Conservation (phyloP, 176 grass and related monocot genomes). For the Aegilops sharonensis region DNA sequence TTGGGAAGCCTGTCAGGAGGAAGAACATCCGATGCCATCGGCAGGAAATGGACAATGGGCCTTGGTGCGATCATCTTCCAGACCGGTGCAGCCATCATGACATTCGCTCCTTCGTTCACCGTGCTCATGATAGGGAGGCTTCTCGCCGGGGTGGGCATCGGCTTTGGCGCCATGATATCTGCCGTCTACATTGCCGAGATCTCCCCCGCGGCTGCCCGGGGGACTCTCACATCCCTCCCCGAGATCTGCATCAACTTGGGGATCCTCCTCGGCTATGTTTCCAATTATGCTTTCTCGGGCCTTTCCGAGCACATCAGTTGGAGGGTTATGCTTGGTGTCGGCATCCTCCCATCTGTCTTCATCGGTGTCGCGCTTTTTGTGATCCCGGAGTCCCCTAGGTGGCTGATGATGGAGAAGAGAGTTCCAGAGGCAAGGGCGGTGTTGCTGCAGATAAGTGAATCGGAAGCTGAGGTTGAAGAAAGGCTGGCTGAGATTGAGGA, state of each 20-base stretch:
- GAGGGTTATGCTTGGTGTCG: slow-evolving; percentile 94
- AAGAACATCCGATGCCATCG: slow-evolving; percentile 79
- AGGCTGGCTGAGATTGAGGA: slow-evolving; percentile 75
- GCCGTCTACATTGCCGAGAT: slow-evolving; percentile 96
- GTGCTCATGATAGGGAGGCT: slow-evolving; percentile 82
- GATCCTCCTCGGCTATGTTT: slow-evolving; percentile 89
- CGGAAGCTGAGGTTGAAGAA: slow-evolving; percentile 63
- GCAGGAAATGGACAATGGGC: slow-evolving; percentile 93
- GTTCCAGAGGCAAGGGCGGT: slow-evolving; percentile 63
- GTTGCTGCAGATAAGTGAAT: slow-evolving; percentile 70
- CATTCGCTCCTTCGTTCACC: slow-evolving; percentile 80
- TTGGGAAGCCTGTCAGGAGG: slow-evolving; percentile 86
- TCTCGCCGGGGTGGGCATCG: slow-evolving; percentile 77
- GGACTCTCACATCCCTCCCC: slow-evolving; percentile 84
- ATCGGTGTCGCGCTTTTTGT: slow-evolving; percentile 79
- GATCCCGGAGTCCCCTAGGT: slow-evolving; percentile 89
- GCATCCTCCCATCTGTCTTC: slow-evolving; percentile 81
- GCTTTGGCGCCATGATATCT: slow-evolving; percentile 90
- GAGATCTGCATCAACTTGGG: slow-evolving; percentile 94
- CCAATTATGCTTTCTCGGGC: slow-evolving; percentile 85
- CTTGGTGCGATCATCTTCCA: slow-evolving; percentile 84
- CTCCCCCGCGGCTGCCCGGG: slow-evolving; percentile 63
- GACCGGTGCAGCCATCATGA: slow-evolving; percentile 71
- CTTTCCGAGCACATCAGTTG: slow-evolving; percentile 82
- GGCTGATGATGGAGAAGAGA: slow-evolving; percentile 86